These are phyloP conservation scores for Apiospora rasikravindrae DNA, from an alignment of 2,329 filamentous ascomycete genomes.

Conservation along the genomic window DNA sequence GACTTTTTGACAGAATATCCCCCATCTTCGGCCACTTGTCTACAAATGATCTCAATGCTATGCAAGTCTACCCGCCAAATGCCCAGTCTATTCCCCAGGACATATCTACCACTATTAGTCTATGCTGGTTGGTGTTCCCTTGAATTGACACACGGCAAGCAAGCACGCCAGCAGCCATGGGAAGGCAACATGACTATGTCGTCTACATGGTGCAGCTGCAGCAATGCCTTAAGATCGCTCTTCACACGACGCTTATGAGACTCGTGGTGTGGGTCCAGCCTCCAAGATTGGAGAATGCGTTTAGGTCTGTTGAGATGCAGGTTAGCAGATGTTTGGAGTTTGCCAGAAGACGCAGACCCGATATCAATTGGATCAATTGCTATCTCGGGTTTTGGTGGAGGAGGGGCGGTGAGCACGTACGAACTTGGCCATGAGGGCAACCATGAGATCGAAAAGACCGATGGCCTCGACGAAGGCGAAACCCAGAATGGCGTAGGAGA, in stretches of 20 bases:
- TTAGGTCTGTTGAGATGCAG: conserved; percentile 36
- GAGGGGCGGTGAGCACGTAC: conserved; percentile 53
- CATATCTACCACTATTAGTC: conserved; percentile 42
- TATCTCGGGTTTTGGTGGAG: conserved; percentile 9
- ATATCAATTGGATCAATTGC: not conserved
- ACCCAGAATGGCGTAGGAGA: conserved; percentile 94
- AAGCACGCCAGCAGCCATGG: conserved; percentile 15
- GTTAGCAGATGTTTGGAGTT: not conserved
- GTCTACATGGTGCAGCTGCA: conserved; percentile 20
- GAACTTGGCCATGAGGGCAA: conserved; percentile 94
- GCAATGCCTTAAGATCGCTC: conserved; percentile 31
- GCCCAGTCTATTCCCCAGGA: conserved; percentile 25
- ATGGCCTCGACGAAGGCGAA: conserved; percentile 95
- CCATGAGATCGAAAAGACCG: conserved; percentile 87
- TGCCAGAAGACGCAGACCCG: conserved; percentile 19
- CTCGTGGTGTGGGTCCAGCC: conserved; percentile 37
- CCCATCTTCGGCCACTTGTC: conserved; percentile 34
- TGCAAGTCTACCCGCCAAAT: conserved; percentile 36
- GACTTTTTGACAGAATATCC: conserved; percentile 25
- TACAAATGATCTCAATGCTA: conserved; percentile 39
- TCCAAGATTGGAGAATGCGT: conserved; percentile 37
- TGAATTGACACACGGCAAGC: conserved; percentile 36
- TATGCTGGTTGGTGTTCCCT: conserved; percentile 34
- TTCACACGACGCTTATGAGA: conserved; percentile 34
- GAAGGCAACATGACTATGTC: conserved; percentile 25